A percentile compares a stretch with the other conserved stretches of the same genome.
Evolutionary conservation across 2,329 filamentous ascomycete genomes (phyloP).

Genomic region (Beauveria australis): DNA sequence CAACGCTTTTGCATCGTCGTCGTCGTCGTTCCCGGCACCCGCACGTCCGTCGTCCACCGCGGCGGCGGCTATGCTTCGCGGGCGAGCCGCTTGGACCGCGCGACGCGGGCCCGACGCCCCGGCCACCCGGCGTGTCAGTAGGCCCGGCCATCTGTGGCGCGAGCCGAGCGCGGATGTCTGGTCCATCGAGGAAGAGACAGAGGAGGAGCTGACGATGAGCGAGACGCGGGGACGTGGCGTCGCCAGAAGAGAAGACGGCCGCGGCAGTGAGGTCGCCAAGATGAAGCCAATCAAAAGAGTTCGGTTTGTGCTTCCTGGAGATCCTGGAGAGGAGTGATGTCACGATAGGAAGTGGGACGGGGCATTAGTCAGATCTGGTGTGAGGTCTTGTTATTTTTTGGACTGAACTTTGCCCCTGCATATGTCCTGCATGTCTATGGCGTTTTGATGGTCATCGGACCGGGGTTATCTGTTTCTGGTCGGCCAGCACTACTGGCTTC

Average conservation of each 20-base stretch:
- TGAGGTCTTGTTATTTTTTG: not conserved
- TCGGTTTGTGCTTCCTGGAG: slow-evolving; percentile 42
- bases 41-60: slow-evolving; percentile 22
- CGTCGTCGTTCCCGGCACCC: slow-evolving; percentile 22
- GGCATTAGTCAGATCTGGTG: not conserved
- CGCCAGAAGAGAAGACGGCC: slow-evolving; percentile 21
- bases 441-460: not conserved
- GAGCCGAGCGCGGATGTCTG: slow-evolving; percentile 53
- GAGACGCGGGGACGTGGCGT: slow-evolving; percentile 29
- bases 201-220: slow-evolving; percentile 41
- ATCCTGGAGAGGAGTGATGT: slow-evolving; percentile 29
- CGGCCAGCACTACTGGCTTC: not conserved
- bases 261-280: slow-evolving; percentile 15
- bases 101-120: slow-evolving; percentile 1
- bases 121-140: slow-evolving; percentile 19
- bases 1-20: slow-evolving; percentile 12
- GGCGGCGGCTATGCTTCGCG: slow-evolving; percentile 23
- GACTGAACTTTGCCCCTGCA: not conserved
- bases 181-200: slow-evolving; percentile 51
- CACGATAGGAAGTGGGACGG: not conserved
- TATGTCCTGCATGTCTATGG: not conserved
- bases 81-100: slow-evolving; percentile 13
- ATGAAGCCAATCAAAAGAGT: slow-evolving; percentile 49
- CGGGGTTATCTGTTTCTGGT: not conserved
- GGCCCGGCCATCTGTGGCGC: slow-evolving; percentile 40